Evolutionary conservation across 2,329 filamentous ascomycete genomes (phyloP).

Genomic region (Hypoxylon sp.): DNA sequence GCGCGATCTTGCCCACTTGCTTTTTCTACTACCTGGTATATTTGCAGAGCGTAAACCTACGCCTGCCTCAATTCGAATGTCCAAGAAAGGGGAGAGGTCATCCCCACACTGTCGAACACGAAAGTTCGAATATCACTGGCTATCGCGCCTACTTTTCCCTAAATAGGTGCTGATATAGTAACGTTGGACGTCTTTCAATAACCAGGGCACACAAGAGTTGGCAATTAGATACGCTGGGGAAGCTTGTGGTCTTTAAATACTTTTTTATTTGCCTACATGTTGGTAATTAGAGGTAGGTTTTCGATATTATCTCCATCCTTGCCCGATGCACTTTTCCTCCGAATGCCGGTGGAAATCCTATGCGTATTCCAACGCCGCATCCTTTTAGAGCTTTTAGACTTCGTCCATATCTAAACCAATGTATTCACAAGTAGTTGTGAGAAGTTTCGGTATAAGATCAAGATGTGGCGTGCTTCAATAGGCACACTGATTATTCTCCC

Average conservation of each 20-base stretch:
- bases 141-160: neutral
- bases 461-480: neutral
- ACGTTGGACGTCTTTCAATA: neutral
- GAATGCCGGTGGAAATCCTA: conserved; percentile 7
- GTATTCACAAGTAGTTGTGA: neutral
- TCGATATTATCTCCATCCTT: conserved; percentile 1
- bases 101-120: neutral
- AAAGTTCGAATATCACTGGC: neutral
- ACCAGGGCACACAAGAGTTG: neutral
- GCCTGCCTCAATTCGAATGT: neutral
- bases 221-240: neutral
- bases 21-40: neutral
- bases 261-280: conserved; percentile 13
- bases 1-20: conserved; percentile 3
- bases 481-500: neutral
- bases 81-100: neutral
- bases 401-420: neutral
- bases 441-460: neutral
- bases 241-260: neutral
- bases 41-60: neutral
- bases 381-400: neutral
- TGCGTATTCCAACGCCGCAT: neutral
- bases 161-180: neutral
- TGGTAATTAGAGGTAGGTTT: neutral
- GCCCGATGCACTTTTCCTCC: conserved; percentile 1